These are phyloP conservation scores for Aureobasidium zeae DNA, from an alignment of 2,329 filamentous ascomycete species.

Conservation along the genomic window DNA sequence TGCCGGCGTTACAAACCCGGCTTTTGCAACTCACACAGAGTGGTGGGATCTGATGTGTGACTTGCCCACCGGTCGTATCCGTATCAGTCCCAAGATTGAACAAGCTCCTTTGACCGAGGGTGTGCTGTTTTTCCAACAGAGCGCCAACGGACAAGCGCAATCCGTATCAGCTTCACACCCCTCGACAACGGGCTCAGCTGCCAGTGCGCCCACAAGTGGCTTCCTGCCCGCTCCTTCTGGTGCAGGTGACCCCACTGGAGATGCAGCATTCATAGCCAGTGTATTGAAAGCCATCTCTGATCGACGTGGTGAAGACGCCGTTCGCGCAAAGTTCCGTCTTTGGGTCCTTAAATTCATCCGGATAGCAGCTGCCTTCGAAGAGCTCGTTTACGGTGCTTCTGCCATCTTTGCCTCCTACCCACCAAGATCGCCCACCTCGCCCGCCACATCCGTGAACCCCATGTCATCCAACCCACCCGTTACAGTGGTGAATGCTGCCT, in stretches of 20 bases:
- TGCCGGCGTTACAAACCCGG: constrained; percentile 93
- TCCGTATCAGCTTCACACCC: constrained; percentile 15
- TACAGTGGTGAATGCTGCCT: constrained; percentile 6
- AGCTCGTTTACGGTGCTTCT: constrained; percentile 87
- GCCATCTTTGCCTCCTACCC: constrained; percentile 63
- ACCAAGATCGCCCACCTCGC: constrained; percentile 16
- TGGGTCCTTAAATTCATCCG: constrained; percentile 94
- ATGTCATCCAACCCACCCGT: constrained; percentile 2
- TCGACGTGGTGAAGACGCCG: constrained; percentile 78
- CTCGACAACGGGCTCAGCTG: constrained; percentile 25
- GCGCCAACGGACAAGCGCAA: not conserved
- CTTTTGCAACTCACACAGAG: constrained; percentile 86
- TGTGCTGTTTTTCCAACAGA: constrained; percentile 65
- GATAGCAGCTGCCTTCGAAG: constrained; percentile 87
- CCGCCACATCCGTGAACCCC: not conserved
- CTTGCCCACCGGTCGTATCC: constrained; percentile 81
- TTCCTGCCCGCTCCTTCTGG: constrained; percentile 14
- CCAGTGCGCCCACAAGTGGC: constrained; percentile 30
- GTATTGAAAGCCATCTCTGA: constrained; percentile 75
- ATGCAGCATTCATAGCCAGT: constrained; percentile 79
- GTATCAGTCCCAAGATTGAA: constrained; percentile 86
- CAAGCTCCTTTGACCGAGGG: constrained; percentile 73
- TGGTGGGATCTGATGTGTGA: constrained; percentile 99
- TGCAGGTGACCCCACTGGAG: constrained; percentile 64
- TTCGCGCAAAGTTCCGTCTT: constrained; percentile 84